Base-by-base conservation (phyloP, 345 rosid genomes). In the Mallotus nudiflorus region DNA sequence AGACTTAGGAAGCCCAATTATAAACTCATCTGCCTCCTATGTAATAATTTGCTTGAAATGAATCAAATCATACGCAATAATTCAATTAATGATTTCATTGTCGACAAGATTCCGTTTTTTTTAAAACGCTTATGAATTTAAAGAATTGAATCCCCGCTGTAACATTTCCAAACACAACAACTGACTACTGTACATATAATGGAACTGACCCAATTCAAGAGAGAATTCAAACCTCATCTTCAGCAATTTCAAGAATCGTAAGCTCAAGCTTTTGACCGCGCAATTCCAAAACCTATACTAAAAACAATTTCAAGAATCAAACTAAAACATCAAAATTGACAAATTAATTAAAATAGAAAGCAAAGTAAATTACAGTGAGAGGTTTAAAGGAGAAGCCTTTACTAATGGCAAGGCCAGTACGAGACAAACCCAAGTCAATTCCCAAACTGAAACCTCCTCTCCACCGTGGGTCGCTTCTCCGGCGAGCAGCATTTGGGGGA, bases 391-490 rank as follows among this genome's bases (percentile, higher is more conserved):
- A 65, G 82, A 82, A 94, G 70, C 97, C 96, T 73, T 91, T 90
- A 82, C 95, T 87, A 48, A 94, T 65, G 19, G 96, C 98, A 69
- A 94, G 66, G 73, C 96, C 96, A 6, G 96, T 90, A 65, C 86
- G 82, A 77, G 95, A 87, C 52, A 82, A 69, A 3, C 96, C 97
- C 87, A 94, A 73, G 80, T 94, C 97, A 20, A 91, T 84, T 16
- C 96, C 98, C 9, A 94, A 82, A 69, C 97, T 91, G 76, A 91
- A 94, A 68, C 98, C 98, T 44, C 93, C 90, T 70, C 88, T 81
- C 95, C 97, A 94, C 12, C 64, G 68, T 0, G 69, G 75, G 77
- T 91, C 88, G 27, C 2, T 74, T 78, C 77, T 79, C 83, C 91
- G 91, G 60, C 87, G 88, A 75, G 75, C 63, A 59, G 89, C 97